phyloP scores from a whole-genome alignment of 495 filamentous ascomycete genomes.

The Melanomma pulvis-pyrius region DNA sequence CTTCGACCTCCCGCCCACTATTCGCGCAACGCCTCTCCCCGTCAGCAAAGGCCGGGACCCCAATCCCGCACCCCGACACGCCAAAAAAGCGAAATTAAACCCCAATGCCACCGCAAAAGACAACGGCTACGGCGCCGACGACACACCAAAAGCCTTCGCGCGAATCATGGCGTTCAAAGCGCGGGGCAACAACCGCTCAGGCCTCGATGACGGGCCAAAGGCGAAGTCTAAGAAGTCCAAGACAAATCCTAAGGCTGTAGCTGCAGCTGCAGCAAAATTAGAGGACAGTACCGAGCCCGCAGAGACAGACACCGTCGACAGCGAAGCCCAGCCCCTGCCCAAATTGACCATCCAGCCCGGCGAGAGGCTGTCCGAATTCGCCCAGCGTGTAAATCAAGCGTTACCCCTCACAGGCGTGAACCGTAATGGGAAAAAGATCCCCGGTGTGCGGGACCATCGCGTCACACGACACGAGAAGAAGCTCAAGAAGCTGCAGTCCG shows the following conservation, averaged over 20 bases:
- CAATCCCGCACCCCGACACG: conserved; percentile 45
- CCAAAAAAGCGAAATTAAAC: conserved; percentile 50
- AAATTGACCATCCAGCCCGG: conserved; percentile 75
- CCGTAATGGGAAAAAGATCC: conserved; percentile 41
- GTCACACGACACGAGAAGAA: conserved; percentile 79
- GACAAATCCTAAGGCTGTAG: background rate
- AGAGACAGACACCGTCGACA: conserved; percentile 8
- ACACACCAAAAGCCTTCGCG: conserved; percentile 84
- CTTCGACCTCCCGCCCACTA: conserved; percentile 75
- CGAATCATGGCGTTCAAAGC: conserved; percentile 73
- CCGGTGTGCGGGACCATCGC: conserved; percentile 57
- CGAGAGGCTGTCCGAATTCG: conserved; percentile 80
- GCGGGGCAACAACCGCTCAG: conserved; percentile 59
- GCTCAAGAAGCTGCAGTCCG: conserved; percentile 75
- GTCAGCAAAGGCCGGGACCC: conserved; percentile 49
- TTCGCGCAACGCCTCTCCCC: conserved; percentile 70
- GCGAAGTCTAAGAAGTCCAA: conserved; percentile 56
- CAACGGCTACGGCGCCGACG: conserved; percentile 57
- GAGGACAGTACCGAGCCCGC: background rate
- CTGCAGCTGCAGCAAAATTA: too few relatives aligned
- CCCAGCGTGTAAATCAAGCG: conserved; percentile 81
- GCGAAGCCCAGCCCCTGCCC: conserved; percentile 7
- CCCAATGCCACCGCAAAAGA: background rate
- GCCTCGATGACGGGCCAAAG: conserved; percentile 67
- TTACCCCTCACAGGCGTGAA: conserved; percentile 66